A percentile compares a stretch with the other conserved stretches of the same genome.
These are phyloP conservation scores for Globisporangium acanthophoron DNA, from an alignment of 352 stramenopile species.

Conservation along the genomic window DNA sequence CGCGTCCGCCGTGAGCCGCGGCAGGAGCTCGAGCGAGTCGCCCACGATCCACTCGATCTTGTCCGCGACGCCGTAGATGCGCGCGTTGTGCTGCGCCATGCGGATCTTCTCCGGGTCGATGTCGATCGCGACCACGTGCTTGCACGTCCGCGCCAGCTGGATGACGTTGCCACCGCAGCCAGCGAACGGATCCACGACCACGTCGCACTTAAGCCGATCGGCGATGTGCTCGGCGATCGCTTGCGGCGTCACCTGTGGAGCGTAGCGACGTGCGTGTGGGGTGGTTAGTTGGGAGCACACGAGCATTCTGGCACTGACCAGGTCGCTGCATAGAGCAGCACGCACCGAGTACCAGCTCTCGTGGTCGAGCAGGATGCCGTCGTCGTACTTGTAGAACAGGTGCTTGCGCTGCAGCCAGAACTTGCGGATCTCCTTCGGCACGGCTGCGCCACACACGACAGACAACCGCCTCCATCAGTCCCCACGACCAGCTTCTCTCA, in stretches of 20 bases:
- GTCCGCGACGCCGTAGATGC: slow-evolving; percentile 87
- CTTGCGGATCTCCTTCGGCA: slow-evolving; percentile 41
- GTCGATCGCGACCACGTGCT: slow-evolving; percentile 91
- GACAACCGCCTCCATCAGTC: not conserved
- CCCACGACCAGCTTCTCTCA: too few relatives aligned
- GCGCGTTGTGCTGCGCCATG: slow-evolving; percentile 88
- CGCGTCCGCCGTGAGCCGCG: slow-evolving; percentile 69
- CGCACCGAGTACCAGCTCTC: slow-evolving; percentile 91
- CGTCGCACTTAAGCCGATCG: slow-evolving; percentile 62
- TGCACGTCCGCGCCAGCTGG: slow-evolving; percentile 86
- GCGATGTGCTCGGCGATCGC: slow-evolving; percentile 86
- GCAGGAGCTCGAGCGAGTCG: slow-evolving; percentile 79
- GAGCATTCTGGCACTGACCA: too few relatives aligned
- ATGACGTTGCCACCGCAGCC: slow-evolving; percentile 93
- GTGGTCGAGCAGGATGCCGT: slow-evolving; percentile 88
- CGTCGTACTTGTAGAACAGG: slow-evolving; percentile 89
- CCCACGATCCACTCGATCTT: slow-evolving; percentile 91
- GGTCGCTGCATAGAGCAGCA: not conserved
- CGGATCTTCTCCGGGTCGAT: slow-evolving; percentile 87
- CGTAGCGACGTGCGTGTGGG: not conserved
- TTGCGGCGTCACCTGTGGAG: slow-evolving; percentile 84
- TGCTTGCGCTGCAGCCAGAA: slow-evolving; percentile 88
- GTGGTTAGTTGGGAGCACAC: too few relatives aligned
- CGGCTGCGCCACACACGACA: slow-evolving; percentile 25
- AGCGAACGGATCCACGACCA: slow-evolving; percentile 90